Evolutionary conservation across 805 yeast species (phyloP).

Genomic region (Saccharomyces eubayanus): DNA sequence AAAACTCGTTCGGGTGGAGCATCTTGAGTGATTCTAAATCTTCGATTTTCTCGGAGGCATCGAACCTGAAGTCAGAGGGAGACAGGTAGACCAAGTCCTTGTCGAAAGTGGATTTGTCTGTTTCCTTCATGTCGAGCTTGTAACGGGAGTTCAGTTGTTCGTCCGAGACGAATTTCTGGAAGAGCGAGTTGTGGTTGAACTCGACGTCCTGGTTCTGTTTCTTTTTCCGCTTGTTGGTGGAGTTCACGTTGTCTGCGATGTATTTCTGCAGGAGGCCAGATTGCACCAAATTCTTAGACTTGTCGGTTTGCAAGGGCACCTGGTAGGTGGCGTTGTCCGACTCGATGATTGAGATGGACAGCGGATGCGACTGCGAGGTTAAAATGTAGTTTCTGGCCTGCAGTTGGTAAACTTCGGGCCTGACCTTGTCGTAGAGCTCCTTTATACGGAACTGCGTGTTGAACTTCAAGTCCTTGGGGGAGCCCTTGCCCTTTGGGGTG

Average conservation of each 20-base stretch:
- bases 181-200: slow-evolving; percentile 9
- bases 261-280: slow-evolving; percentile 13
- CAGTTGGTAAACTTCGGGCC: slow-evolving; percentile 27
- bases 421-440: slow-evolving; percentile 15
- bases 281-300: slow-evolving; percentile 13
- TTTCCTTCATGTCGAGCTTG: slow-evolving; percentile 7
- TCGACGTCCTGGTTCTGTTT: background rate
- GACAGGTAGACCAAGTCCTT: slow-evolving; percentile 9
- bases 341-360: slow-evolving; percentile 16
- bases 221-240: slow-evolving; percentile 1
- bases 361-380: slow-evolving; percentile 11
- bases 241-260: slow-evolving; percentile 2
- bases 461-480: background rate
- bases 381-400: slow-evolving; percentile 22
- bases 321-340: slow-evolving; percentile 10
- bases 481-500: background rate
- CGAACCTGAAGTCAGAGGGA: slow-evolving; percentile 18
- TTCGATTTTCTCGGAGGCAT: slow-evolving; percentile 15
- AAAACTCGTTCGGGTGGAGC: slow-evolving; percentile 9
- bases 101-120: slow-evolving; percentile 5
- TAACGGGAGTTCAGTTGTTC: slow-evolving; percentile 2
- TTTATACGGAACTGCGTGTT: slow-evolving; percentile 10
- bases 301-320: slow-evolving; percentile 6
- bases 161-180: slow-evolving; percentile 6
- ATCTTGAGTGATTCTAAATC: slow-evolving; percentile 19